Conservation (phyloP, 306 rosid genomes). For the Rosa multiflora region DNA sequence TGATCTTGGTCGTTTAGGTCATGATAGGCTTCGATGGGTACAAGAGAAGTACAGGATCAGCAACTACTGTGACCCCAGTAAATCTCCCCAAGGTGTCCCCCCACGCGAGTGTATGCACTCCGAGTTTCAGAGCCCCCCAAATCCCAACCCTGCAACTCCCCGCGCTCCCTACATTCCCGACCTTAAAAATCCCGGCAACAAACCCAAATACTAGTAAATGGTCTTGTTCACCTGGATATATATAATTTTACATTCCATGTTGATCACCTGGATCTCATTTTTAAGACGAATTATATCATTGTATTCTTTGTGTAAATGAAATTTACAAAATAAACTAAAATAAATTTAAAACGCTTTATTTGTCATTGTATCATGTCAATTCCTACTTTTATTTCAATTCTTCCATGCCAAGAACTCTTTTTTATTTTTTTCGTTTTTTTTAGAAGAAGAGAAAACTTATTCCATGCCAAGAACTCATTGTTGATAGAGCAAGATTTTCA, state of each 20-base stretch:
- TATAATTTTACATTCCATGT: neutral
- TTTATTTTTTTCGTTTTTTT: no score
- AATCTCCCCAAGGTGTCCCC: constrained; percentile 31
- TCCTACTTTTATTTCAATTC: neutral
- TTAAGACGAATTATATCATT: neutral
- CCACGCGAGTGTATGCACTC: constrained; percentile 28
- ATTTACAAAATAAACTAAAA: neutral
- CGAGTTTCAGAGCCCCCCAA: neutral
- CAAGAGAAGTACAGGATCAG: constrained; percentile 35
- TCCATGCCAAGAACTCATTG: neutral
- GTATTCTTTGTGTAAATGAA: neutral
- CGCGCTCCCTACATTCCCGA: no score
- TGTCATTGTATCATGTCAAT: neutral
- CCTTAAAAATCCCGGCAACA: neutral
- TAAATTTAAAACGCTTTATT: neutral
- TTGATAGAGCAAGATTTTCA: no score
- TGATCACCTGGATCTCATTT: neutral
- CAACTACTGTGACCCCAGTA: constrained; percentile 31
- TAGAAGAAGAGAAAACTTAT: no score
- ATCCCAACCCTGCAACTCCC: neutral
- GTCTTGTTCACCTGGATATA: neutral
- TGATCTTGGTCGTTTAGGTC: constrained; percentile 20
- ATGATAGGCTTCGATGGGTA: constrained; percentile 33
- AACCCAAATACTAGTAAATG: neutral
- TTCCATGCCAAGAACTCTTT: neutral